These are phyloP conservation scores for Cryphonectria radicalis DNA, from an alignment of 2,329 filamentous ascomycete genomes.

Conservation along the genomic window DNA sequence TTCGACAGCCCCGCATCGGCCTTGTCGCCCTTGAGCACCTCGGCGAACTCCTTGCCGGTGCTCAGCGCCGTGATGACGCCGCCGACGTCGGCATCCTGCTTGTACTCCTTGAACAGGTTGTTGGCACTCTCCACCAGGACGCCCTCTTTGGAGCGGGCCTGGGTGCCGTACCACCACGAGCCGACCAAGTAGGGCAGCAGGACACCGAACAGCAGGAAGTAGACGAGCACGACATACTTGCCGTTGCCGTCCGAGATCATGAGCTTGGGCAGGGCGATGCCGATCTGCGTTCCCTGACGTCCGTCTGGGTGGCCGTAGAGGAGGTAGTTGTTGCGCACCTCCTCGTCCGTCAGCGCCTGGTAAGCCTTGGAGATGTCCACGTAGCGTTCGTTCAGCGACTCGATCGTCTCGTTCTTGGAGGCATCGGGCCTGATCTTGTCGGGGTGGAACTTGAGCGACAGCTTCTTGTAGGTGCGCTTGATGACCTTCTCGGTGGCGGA, in stretches of 20 bases:
- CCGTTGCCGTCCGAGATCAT: constrained; percentile 92
- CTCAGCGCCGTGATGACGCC: constrained; percentile 82
- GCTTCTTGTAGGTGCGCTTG: constrained; percentile 85
- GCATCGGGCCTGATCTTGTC: constrained; percentile 88
- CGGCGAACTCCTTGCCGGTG: constrained; percentile 82
- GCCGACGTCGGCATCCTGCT: constrained; percentile 79
- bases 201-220: constrained; percentile 85
- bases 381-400: constrained; percentile 83
- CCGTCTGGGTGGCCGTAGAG: constrained; percentile 96
- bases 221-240: constrained; percentile 91
- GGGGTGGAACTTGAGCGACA: constrained; percentile 86
- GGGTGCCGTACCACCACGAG: constrained; percentile 98
- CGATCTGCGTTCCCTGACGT: constrained; percentile 97
- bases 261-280: constrained; percentile 91
- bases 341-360: constrained; percentile 96
- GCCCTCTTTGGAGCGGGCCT: constrained; percentile 89
- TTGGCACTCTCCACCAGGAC: constrained; percentile 92
- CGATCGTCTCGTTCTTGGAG: constrained; percentile 85
- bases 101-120: constrained; percentile 91
- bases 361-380: constrained; percentile 97
- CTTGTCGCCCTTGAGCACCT: constrained; percentile 75
- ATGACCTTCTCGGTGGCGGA: constrained; percentile 87
- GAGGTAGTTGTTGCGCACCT: constrained; percentile 94
- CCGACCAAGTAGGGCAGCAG: constrained; percentile 91
- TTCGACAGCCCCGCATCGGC: constrained; percentile 81